phyloP scores from a whole-genome alignment of 768 basidiomycete species.

The Dictyophora rubrovolvata region DNA sequence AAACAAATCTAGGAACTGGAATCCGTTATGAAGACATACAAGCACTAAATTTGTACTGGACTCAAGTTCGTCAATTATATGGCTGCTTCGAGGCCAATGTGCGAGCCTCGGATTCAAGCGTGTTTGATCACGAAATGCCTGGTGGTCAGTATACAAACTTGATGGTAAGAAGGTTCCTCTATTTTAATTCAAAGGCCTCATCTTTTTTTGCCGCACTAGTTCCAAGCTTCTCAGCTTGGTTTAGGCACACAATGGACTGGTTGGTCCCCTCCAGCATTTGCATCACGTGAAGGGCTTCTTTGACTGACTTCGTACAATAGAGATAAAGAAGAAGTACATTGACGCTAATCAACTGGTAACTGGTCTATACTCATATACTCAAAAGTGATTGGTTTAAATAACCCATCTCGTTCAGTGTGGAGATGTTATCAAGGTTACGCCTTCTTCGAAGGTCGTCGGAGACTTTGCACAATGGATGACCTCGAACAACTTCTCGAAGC shows the following conservation, averaged over 20 bases:
- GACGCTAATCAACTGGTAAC: constrained; percentile 90
- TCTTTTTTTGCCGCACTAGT: constrained; percentile 37
- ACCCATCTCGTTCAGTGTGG: constrained; percentile 53
- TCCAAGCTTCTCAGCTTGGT: constrained; percentile 97
- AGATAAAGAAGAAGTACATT: constrained; percentile 97
- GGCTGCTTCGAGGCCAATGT: constrained; percentile 97
- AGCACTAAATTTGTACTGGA: constrained; percentile 96
- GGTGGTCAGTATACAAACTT: constrained; percentile 93
- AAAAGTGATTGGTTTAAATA: constrained; percentile 2
- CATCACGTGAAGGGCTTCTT: not conserved
- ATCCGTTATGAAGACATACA: constrained; percentile 97
- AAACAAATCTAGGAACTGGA: constrained; percentile 86
- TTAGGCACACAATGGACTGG: constrained; percentile 94
- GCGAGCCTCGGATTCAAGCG: constrained; percentile 91
- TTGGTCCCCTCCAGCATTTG: constrained; percentile 20
- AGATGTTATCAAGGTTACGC: constrained; percentile 98
- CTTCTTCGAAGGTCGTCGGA: constrained; percentile 97
- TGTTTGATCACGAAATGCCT: constrained; percentile 99
- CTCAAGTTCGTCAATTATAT: constrained; percentile 91
- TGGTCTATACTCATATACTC: constrained; percentile 13
- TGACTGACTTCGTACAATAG: constrained; percentile 27
- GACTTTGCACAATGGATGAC: constrained; percentile 99
- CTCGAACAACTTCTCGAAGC: constrained; percentile 79
- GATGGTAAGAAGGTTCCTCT: constrained; percentile 49
- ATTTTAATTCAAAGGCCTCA: constrained; percentile 2